These are phyloP conservation scores for Mucor sp. DNA, from an alignment of 371 early-diverging fungal species.

Conservation along the genomic window DNA sequence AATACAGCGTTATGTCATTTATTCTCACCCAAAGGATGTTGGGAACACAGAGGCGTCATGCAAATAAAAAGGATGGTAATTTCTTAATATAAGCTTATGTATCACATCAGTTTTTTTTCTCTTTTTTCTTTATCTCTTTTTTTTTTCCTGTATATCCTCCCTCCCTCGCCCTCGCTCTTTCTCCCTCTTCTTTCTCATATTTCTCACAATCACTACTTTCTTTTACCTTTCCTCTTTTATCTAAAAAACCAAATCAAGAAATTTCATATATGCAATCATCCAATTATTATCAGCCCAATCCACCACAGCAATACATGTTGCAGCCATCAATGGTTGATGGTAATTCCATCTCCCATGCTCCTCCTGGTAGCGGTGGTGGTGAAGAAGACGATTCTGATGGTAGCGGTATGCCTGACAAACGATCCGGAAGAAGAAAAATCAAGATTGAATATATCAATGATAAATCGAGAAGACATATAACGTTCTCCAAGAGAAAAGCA, in stretches of 20 bases:
- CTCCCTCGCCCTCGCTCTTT: background rate
- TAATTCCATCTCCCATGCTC: constrained; percentile 5
- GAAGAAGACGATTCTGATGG: constrained; percentile 40
- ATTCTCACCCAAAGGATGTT: constrained; percentile 8
- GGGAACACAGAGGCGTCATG: constrained; percentile 20
- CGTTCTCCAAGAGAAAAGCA: constrained; percentile 96
- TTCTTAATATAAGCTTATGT: background rate
- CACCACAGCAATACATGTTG: constrained; percentile 13
- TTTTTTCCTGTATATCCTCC: background rate
- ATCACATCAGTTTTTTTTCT: background rate
- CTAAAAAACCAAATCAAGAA: constrained; percentile 4
- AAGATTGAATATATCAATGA: constrained; percentile 94
- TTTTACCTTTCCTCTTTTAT: background rate
- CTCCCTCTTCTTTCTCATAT: background rate
- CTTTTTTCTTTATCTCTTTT: background rate
- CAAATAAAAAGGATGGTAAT: constrained; percentile 13
- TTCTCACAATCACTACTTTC: background rate
- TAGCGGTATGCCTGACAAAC: constrained; percentile 51
- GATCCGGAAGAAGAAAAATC: constrained; percentile 86
- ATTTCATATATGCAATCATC: constrained; percentile 12
- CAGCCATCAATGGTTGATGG: constrained; percentile 6
- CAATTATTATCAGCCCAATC: constrained; percentile 12
- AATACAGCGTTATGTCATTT: constrained; percentile 7
- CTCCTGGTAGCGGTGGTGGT: constrained; percentile 10
- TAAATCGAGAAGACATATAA: constrained; percentile 90